Evolutionary conservation across 495 filamentous ascomycete species (phyloP), one percentile per base, ranked within the genome.

Genomic region (Annulohypoxylon bovei): DNA sequence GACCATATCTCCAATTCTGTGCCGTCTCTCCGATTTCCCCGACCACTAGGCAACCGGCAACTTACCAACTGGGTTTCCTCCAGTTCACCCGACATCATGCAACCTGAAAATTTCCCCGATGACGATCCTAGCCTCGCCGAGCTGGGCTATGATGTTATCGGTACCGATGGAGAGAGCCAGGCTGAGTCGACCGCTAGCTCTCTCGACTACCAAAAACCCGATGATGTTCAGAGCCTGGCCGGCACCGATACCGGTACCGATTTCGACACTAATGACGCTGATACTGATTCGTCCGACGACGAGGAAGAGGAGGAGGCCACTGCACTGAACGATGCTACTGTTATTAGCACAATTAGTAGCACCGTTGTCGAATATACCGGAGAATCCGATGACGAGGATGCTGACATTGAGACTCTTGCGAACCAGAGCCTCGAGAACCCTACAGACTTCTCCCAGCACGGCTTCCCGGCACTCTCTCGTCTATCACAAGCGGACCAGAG

Each of bases 91-190:
- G 78, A 82, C 68, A 83, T 83, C 32, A 83, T 84, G 80, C 81
- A 83, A 50, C 70, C 76, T 3, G 75, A 78, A 60, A 81, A 50
- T 62, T 75, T 83, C 55, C 62, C 62, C 35, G 79, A 78, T 37
- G 81, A 81, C 28, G 79, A 82, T 33, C 75, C 76, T 60, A 83
- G 75, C 70, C 77, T 89, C 39, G 79, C 82, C 67, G 87, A 88
- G 67, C 87, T 87, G 65, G 78, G 85, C 47, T 89, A 87, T 69
- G 86, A 88, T 50, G 79, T 89, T 44, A 82, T 89, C 72, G 84
- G 76, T 67, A 79, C 76, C 65, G 71, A 84, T 53, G 83, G 83
- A 56, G 86, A 87, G 65, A 86, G 85, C 50, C 72, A 78, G 23
- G 79, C 78, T 49, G 76, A 77, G 67, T 79, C 77, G 8, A 67